Evolutionary conservation across 2,329 filamentous ascomycete genomes (phyloP), one percentile per base, ranked within the genome.

Genomic region (Xylaria sp.): DNA sequence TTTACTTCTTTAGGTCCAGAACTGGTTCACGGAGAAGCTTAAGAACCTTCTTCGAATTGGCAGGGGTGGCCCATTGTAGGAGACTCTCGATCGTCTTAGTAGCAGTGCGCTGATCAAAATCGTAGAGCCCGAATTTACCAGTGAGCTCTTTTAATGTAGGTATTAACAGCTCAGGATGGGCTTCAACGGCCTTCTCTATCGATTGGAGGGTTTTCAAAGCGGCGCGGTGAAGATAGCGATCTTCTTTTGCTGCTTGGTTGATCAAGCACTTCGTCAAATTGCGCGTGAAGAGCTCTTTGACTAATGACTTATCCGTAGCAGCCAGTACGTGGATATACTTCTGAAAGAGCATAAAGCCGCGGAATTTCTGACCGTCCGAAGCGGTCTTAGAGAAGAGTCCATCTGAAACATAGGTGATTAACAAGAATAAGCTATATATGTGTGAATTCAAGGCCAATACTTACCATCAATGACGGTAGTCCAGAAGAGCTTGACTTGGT

Each of bases 311-410:
- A 71, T 79, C 87, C 77, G 75, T 84, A 37, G 84, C 61, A 25
- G 74, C 82, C 9, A 87, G 80, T 3, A 83, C 82, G 53, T 86
- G 82, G 3, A 98, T 82, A 74, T 94, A 88, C 76, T 91, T 93
- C 74, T 91, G 90, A 75, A 98, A 93, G 2, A 98, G 87, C 75
- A 94, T 89, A 81, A 98, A 95, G 0, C 96, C 96, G 80, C 93
- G 94, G 76, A 93, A 93, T 80, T 98, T 98, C 65, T 97, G 92
- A 74, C 94, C 93, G 51, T 94, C 90, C 1, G 94, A 97, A 8
- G 94, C 91, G 12, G 87, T 89, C 65, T 91, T 88, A 5, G 93
- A 91, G 78, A 98, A 98, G 3, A 98, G 85, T 9, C 92, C 91
- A 77, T 95, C 92, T 95, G 71, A 0, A 54, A 53, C 21, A 23